Evolutionary conservation across 768 basidiomycete genomes (phyloP).

Genomic region (Lyophyllum semitale): DNA sequence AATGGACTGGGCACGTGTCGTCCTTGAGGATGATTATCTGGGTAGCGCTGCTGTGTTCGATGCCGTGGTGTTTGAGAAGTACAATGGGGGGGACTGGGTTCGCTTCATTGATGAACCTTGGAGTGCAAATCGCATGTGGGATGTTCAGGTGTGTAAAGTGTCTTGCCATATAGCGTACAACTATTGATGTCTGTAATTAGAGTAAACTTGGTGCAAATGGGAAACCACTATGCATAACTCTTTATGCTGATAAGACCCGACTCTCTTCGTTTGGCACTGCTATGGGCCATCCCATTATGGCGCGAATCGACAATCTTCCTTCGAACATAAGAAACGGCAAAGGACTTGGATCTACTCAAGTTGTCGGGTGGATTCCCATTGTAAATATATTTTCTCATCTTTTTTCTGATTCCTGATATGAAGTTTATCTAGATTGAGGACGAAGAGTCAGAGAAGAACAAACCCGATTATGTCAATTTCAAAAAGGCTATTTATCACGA

Average conservation of each 20-base stretch:
- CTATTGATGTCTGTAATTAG: not conserved
- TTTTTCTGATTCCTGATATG: no score
- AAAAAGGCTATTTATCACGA: conserved; percentile 30
- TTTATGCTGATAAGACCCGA: conserved; percentile 41
- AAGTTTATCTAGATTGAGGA: conserved; percentile 23
- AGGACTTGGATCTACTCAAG: conserved; percentile 32
- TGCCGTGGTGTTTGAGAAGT: conserved; percentile 16
- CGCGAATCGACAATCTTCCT: conserved; percentile 29
- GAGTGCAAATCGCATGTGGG: conserved; percentile 3
- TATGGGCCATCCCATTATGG: conserved; percentile 39
- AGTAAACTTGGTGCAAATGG: no score
- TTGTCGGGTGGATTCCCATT: not conserved
- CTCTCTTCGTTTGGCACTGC: conserved; percentile 34
- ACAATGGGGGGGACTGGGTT: conserved; percentile 6
- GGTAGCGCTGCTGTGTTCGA: conserved; percentile 30
- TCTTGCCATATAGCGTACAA: no score
- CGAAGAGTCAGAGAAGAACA: conserved; percentile 20
- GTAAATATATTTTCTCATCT: no score
- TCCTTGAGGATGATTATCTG: conserved; percentile 24
- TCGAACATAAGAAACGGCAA: conserved; percentile 30
- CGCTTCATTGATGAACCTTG: not conserved
- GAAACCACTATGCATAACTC: conserved; percentile 28
- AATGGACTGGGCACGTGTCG: conserved; percentile 29
- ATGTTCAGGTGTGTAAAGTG: conserved; percentile 12
- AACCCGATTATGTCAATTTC: conserved; percentile 19